A percentile compares a stretch with the other conserved stretches of the same genome.
phyloP scores from a whole-genome alignment of 75 land plant species.

The Cupressus sempervirens region DNA sequence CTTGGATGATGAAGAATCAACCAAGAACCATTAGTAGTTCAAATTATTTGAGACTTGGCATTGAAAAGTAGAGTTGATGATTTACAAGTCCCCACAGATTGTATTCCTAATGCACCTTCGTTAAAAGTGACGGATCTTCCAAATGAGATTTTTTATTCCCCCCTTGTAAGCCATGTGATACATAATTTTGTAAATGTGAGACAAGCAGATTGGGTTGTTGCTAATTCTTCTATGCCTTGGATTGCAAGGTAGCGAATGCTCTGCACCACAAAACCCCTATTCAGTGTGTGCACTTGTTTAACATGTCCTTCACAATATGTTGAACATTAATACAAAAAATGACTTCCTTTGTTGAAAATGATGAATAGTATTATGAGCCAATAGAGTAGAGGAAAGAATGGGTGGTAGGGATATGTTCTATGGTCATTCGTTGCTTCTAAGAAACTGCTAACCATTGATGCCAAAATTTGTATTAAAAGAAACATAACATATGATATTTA shows the following conservation, averaged over 20 bases:
- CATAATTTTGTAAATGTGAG: slow-evolving; percentile 19
- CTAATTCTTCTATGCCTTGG: slow-evolving; percentile 32
- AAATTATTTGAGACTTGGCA: not conserved
- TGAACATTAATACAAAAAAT: too few relatives aligned
- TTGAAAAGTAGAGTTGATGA: not conserved
- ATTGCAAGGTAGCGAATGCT: slow-evolving; percentile 18
- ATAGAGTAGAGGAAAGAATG: too few relatives aligned
- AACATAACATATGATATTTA: too few relatives aligned
- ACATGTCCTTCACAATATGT: slow-evolving; percentile 1
- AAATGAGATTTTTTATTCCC: slow-evolving; percentile 3
- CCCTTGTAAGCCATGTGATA: not conserved
- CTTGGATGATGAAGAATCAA: not conserved
- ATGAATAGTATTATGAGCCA: too few relatives aligned
- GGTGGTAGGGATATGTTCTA: too few relatives aligned
- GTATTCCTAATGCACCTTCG: slow-evolving; percentile 17
- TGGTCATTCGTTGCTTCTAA: too few relatives aligned
- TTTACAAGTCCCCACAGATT: not conserved
- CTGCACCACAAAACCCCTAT: not conserved
- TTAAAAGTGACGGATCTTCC: slow-evolving; percentile 6
- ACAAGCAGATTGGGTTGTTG: slow-evolving; percentile 24
- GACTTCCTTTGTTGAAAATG: too few relatives aligned
- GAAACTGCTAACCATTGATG: too few relatives aligned
- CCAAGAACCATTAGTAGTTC: not conserved
- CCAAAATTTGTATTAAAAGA: too few relatives aligned
- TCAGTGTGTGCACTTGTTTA: slow-evolving; percentile 14